Conservation (phyloP, 768 basidiomycete species). For the Phylloporus sp. region DNA sequence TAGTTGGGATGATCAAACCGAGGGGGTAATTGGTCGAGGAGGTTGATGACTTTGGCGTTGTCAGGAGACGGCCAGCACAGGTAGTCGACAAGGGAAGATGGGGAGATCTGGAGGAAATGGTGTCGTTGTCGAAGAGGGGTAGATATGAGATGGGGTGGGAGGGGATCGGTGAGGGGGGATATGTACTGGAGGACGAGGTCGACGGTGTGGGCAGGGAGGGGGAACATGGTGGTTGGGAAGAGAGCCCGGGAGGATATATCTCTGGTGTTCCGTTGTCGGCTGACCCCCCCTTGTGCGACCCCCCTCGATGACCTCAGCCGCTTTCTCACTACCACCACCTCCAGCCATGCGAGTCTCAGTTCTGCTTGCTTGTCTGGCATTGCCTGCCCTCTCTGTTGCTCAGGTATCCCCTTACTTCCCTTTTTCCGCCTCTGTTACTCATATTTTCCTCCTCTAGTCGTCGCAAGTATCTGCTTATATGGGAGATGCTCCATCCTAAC, state of each 20-base stretch:
- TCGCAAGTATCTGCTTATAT: conserved; percentile 37
- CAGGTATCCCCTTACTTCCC: conserved; percentile 26
- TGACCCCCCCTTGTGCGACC: conserved; percentile 1
- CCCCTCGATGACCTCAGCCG: conserved; percentile 4
- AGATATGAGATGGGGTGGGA: conserved; percentile 63
- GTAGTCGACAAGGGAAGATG: conserved; percentile 50
- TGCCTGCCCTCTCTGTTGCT: conserved; percentile 25
- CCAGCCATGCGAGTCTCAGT: conserved; percentile 29
- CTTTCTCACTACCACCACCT: conserved; percentile 4
- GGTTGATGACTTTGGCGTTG: conserved; percentile 35
- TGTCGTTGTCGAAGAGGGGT: conserved; percentile 58
- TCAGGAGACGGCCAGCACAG: conserved; percentile 60
- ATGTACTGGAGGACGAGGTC: conserved; percentile 56
- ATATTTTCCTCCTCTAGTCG: conserved; percentile 15
- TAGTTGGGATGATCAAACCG: conserved; percentile 29
- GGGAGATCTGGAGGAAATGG: conserved; percentile 53
- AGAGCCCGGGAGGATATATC: not conserved
- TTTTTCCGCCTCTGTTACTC: not conserved
- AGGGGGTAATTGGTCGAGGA: conserved; percentile 40
- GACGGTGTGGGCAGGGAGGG: conserved; percentile 37
- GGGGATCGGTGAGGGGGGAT: conserved; percentile 42
- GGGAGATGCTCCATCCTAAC: conserved; percentile 36
- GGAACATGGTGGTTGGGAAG: conserved; percentile 27
- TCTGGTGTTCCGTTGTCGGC: too few species aligned
- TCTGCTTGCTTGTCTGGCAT: conserved; percentile 30